Conservation (phyloP, 2,329 filamentous ascomycete genomes). For the Plectosphaerella cucumerina region DNA sequence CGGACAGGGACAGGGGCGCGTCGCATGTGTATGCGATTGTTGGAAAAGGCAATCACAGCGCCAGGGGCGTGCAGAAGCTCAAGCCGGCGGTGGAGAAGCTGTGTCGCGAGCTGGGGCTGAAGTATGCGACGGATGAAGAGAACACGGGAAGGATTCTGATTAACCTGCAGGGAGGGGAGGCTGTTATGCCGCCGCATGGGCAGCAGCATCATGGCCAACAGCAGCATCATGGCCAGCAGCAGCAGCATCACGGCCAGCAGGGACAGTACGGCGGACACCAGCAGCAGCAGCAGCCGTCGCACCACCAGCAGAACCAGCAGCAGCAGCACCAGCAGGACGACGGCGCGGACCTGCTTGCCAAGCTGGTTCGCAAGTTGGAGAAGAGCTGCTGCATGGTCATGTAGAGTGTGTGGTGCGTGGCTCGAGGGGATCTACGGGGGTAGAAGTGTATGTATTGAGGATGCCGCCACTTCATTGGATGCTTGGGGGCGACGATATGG, state of each 20-base stretch:
- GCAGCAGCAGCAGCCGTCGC: slow-evolving; percentile 36
- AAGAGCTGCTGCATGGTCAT: slow-evolving; percentile 72
- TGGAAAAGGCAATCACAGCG: slow-evolving; percentile 87
- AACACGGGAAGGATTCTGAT: slow-evolving; percentile 89
- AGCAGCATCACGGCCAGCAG: slow-evolving; percentile 35
- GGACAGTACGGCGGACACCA: slow-evolving; percentile 34
- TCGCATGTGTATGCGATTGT: slow-evolving; percentile 91
- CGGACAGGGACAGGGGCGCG: slow-evolving; percentile 70
- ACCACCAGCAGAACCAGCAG: slow-evolving; percentile 31
- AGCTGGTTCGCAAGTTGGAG: slow-evolving; percentile 61
- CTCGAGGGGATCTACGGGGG: too few relatives aligned
- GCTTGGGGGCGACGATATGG: too few relatives aligned
- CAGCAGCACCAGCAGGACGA: slow-evolving; percentile 39
- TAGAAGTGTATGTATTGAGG: too few relatives aligned
- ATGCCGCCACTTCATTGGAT: too few relatives aligned
- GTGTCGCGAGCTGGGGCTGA: slow-evolving; percentile 75
- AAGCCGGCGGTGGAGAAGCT: slow-evolving; percentile 91
- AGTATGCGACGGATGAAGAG: slow-evolving; percentile 73
- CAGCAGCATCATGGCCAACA: slow-evolving; percentile 27
- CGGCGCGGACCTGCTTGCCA: slow-evolving; percentile 57
- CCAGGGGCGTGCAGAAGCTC: slow-evolving; percentile 81
- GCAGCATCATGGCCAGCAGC: slow-evolving; percentile 23
- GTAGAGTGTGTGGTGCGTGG: slow-evolving; percentile 36
- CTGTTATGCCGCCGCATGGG: slow-evolving; percentile 33
- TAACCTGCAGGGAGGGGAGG: slow-evolving; percentile 72